phyloP scores from a whole-genome alignment of 2,329 filamentous ascomycete genomes.

The Penicillium palitans region DNA sequence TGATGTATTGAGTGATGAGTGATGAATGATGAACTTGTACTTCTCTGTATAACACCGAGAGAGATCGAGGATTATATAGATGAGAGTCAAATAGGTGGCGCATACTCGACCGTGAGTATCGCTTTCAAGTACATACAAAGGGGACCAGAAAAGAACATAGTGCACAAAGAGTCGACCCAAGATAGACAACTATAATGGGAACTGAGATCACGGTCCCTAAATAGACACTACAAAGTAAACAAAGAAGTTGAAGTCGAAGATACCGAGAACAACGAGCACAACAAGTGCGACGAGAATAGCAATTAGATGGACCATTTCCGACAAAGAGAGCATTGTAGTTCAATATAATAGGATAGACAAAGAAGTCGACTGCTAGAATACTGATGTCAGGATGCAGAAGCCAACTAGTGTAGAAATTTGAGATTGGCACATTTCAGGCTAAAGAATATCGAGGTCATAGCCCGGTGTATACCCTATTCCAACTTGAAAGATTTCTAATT shows the following conservation, averaged over 20 bases:
- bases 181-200: not conserved
- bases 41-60: not conserved
- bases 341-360: not conserved
- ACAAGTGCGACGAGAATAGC: not conserved
- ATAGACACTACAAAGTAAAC: not conserved
- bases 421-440: not conserved
- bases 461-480: not conserved
- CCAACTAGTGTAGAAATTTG: not conserved
- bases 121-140: not conserved
- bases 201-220: not conserved
- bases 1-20: not conserved
- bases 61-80: not conserved
- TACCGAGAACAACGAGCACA: not conserved
- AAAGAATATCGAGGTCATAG: not conserved
- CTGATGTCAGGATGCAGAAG: not conserved
- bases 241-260: not conserved
- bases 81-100: not conserved
- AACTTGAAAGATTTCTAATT: not conserved
- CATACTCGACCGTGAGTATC: not conserved
- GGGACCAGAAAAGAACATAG: too few relatives aligned
- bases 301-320: not conserved
- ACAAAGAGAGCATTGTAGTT: not conserved
- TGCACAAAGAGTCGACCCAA: not conserved
- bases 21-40: not conserved
- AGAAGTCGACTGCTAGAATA: not conserved